A percentile compares a stretch with the other conserved stretches of the same genome.
These are phyloP conservation scores for Astrothelium subdiscretum DNA, from an alignment of 495 filamentous ascomycete genomes.

Conservation along the genomic window DNA sequence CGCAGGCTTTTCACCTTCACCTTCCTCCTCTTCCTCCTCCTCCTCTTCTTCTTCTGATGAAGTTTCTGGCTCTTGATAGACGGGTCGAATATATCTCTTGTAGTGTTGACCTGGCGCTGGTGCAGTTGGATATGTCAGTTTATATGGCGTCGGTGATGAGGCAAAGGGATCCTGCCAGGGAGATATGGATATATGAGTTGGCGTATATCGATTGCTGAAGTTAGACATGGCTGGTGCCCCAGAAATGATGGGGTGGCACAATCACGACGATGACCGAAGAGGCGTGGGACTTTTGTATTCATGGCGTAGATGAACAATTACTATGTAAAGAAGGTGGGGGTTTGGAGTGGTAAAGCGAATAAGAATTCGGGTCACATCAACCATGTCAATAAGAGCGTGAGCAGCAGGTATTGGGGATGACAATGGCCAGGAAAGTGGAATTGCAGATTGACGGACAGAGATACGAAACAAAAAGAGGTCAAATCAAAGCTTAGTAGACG, in stretches of 20 bases:
- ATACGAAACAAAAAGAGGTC: neutral
- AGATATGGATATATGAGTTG: neutral
- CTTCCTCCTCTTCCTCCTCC: neutral
- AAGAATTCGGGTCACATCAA: neutral
- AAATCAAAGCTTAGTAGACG: constrained; percentile 1
- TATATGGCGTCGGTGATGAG: neutral
- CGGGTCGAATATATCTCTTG: neutral
- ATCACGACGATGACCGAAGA: neutral
- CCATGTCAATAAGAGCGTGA: neutral
- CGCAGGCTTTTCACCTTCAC: neutral
- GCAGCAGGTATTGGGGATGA: neutral
- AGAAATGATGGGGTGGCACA: neutral
- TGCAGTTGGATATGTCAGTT: neutral
- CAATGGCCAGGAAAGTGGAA: neutral
- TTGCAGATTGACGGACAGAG: neutral
- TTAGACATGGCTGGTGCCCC: neutral
- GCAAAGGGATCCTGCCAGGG: neutral
- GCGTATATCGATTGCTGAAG: neutral
- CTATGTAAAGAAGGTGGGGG: neutral
- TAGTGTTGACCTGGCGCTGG: neutral
- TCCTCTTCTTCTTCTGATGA: neutral
- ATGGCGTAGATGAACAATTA: neutral
- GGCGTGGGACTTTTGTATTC: neutral
- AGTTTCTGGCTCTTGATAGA: neutral
- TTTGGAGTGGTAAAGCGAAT: neutral